Conservation (phyloP, 2,329 filamentous ascomycete species). For the Arthroderma sp. region DNA sequence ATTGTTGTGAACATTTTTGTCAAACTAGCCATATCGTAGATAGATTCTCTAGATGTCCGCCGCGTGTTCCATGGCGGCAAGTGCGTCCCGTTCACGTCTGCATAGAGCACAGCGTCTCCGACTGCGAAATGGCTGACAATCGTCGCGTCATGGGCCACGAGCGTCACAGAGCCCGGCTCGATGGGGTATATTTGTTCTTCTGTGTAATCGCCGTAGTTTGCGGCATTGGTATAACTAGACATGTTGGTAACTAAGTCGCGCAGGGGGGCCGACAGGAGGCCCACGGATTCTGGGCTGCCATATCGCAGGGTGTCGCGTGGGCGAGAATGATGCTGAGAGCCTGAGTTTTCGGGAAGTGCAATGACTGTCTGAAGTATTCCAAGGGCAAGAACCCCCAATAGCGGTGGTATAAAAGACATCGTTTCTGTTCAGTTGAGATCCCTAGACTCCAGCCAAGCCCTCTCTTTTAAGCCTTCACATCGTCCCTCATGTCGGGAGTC, state of each 20-base stretch:
- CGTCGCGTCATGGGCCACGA: conserved; percentile 12
- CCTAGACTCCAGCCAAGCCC: too few species aligned
- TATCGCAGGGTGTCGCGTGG: not conserved
- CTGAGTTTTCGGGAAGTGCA: not conserved
- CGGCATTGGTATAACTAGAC: conserved; percentile 6
- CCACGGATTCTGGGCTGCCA: conserved; percentile 3
- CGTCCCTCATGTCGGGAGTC: too few species aligned
- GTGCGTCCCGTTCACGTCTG: conserved; percentile 19
- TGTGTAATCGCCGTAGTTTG: conserved; percentile 12
- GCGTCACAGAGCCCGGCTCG: conserved; percentile 10
- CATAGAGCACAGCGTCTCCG: conserved; percentile 14
- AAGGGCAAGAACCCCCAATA: not conserved
- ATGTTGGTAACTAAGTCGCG: not conserved
- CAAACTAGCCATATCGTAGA: conserved; percentile 29
- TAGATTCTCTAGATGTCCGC: conserved; percentile 20
- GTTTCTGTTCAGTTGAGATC: too few species aligned
- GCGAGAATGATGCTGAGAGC: not conserved
- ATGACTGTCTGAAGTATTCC: not conserved
- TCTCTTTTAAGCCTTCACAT: too few species aligned
- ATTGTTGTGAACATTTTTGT: conserved; percentile 28
- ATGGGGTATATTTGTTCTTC: conserved; percentile 12
- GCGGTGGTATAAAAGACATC: not conserved
- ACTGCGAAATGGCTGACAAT: conserved; percentile 15
- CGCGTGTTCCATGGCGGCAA: conserved; percentile 16
- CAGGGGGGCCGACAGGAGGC: conserved; percentile 1